Evolutionary conservation across 768 basidiomycete genomes (phyloP), one percentile per base, ranked within the genome.

Genomic region (Naematelia aurantialba): DNA sequence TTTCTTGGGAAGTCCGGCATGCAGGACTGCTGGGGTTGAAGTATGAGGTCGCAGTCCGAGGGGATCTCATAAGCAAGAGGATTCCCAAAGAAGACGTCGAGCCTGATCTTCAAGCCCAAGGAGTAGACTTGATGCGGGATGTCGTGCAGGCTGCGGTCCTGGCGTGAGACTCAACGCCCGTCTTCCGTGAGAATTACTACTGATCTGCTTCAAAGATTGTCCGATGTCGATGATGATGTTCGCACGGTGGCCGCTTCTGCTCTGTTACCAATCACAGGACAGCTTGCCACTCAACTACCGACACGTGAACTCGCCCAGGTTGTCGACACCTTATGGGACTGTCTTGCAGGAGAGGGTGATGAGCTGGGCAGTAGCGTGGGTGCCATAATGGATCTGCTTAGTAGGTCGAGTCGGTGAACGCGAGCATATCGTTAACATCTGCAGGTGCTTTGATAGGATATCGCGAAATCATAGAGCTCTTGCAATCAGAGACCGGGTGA

Each of bases 11-110:
- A 78, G 88, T 99, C 51, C 83, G 94, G 55, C 96, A 99, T 80
- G 93, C 96, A n/a, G 96, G 96, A 26, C 79, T 99, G 59, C 82
- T 98, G 8, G 96, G 96, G 1, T 85, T 99, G 76, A 97, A 97
- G 80, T 98, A 98, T 75, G 90, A 97, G 76, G 92, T 98, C 34
- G 96, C 94, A 13, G 96, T 98, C 17, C 81, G 91, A 63, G 85
- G 82, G 55, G 91, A 96, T 73, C 79, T 97, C 22, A 85, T 98
- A 58, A 83, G 84, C 22, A 29, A 46, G 27, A 48, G 45, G 5
- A 8, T 39, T 17, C 34, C 17, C 17, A 29, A 22, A 34, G 21
- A 30, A 25, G 44, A 49, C 19, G 52, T 68, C n/a, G 69, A 73
- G 34, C 52, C 55, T 48, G 67, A 75, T 30, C 25, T 57, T n/a